phyloP scores from a whole-genome alignment of 2,329 filamentous ascomycete species.

The Fusarium luffae region DNA sequence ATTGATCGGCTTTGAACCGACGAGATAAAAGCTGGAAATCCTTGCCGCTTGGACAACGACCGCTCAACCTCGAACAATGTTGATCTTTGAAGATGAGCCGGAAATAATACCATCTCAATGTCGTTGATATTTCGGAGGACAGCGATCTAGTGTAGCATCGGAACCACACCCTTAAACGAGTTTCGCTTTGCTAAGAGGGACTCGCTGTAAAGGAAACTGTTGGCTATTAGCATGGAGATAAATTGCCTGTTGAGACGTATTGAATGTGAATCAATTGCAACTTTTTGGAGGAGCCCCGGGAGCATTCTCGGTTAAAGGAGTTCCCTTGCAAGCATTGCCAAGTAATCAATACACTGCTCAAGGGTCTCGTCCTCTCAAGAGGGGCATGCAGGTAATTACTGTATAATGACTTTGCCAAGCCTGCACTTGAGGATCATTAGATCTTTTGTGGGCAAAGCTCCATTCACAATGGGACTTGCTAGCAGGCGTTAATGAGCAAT shows the following conservation, averaged over 20 bases:
- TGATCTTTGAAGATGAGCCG: not conserved
- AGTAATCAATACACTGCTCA: not conserved
- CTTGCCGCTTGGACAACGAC: not conserved
- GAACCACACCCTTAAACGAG: not conserved
- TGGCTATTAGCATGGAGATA: constrained; percentile 3
- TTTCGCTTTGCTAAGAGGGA: not conserved
- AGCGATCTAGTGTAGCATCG: constrained; percentile 6
- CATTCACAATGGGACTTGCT: constrained; percentile 10
- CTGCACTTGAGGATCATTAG: constrained; percentile 1
- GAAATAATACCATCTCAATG: not conserved
- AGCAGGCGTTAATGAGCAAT: constrained; percentile 3
- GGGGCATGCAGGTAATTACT: constrained; percentile 23
- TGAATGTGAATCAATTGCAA: not conserved
- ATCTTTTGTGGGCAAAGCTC: constrained; percentile 6
- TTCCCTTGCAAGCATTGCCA: not conserved
- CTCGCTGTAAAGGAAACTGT: not conserved
- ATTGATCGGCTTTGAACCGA: not conserved
- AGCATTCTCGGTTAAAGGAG: not conserved
- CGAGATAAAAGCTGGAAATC: constrained; percentile 12
- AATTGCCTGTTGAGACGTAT: not conserved
- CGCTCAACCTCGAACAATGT: not conserved
- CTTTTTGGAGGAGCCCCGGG: not conserved
- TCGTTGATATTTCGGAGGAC: not conserved
- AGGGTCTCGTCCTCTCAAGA: constrained; percentile 2
- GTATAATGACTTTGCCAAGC: not conserved